A percentile compares a stretch with the other conserved stretches of the same genome.
Evolutionary conservation across 208 protist species (phyloP).

Genomic region (Crithidia expoeki): DNA sequence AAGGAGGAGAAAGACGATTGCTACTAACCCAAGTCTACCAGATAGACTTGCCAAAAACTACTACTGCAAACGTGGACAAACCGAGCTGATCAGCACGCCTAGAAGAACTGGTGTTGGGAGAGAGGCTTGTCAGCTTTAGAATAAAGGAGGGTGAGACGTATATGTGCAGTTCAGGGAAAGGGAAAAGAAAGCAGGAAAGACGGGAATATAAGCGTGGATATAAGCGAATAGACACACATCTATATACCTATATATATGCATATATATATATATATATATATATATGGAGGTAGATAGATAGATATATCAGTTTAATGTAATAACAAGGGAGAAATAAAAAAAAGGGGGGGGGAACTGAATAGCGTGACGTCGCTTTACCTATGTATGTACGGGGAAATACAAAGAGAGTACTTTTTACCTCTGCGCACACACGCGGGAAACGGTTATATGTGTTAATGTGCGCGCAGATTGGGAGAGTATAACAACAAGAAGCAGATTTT

Average conservation of each 20-base stretch:
- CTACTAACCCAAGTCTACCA: too few relatives aligned
- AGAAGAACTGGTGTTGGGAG: neutral
- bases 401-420: neutral
- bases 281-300: neutral
- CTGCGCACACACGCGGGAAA: too few relatives aligned
- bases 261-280: slow-evolving; percentile 9
- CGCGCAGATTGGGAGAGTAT: too few relatives aligned
- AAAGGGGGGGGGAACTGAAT: too few relatives aligned
- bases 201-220: neutral
- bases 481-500: too few relatives aligned
- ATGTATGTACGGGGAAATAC: too few relatives aligned
- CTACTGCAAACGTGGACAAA: neutral
- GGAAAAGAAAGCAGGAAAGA: neutral
- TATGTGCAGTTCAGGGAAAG: slow-evolving; percentile 1
- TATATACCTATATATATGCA: neutral
- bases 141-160: neutral
- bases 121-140: neutral
- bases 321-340: too few relatives aligned
- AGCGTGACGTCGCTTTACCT: too few relatives aligned
- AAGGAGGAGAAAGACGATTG: neutral
- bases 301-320: neutral
- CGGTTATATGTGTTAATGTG: too few relatives aligned
- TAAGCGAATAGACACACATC: neutral
- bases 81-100: neutral
- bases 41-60: too few relatives aligned